phyloP scores from a whole-genome alignment of 192 early-diverging fungal species.

The Dimargaris xerosporica region DNA sequence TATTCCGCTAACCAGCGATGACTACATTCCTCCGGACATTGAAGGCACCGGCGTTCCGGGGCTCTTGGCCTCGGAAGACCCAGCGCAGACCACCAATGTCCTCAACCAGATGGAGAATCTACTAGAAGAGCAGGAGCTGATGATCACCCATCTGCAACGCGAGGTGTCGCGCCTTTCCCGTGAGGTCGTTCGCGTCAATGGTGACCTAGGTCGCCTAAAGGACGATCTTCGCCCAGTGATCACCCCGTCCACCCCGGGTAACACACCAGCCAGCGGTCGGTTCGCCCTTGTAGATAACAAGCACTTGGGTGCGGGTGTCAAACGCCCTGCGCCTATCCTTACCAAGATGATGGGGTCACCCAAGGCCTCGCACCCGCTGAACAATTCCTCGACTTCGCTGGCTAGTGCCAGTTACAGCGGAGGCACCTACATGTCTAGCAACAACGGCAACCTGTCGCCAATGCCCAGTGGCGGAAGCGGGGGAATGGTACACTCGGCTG shows the following conservation, averaged over 20 bases:
- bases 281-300: neutral
- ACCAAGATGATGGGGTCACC: conserved; percentile 2
- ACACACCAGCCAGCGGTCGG: neutral
- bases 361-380: neutral
- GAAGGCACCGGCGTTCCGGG: conserved; percentile 11
- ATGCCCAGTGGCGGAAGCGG: neutral
- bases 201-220: neutral
- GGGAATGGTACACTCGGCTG: neutral
- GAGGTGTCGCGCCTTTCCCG: conserved; percentile 23
- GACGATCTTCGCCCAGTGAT: neutral
- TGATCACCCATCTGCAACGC: conserved; percentile 24
- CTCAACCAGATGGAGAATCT: conserved; percentile 6
- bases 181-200: conserved; percentile 20
- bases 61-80: neutral
- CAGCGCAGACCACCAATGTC: neutral
- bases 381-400: neutral
- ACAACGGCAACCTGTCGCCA: conserved; percentile 8
- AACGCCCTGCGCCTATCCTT: neutral
- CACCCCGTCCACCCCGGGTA: neutral
- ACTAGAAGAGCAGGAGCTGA: conserved; percentile 11
- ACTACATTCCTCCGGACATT: conserved; percentile 65
- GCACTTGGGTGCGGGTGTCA: neutral
- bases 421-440: conserved; percentile 2
- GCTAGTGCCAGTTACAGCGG: neutral
- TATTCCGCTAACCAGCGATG: conserved; percentile 62